Evolutionary conservation across 1,284 basidiomycete species (phyloP), one percentile per base, ranked within the genome.

Genomic region (Acaromyces ingoldii): DNA sequence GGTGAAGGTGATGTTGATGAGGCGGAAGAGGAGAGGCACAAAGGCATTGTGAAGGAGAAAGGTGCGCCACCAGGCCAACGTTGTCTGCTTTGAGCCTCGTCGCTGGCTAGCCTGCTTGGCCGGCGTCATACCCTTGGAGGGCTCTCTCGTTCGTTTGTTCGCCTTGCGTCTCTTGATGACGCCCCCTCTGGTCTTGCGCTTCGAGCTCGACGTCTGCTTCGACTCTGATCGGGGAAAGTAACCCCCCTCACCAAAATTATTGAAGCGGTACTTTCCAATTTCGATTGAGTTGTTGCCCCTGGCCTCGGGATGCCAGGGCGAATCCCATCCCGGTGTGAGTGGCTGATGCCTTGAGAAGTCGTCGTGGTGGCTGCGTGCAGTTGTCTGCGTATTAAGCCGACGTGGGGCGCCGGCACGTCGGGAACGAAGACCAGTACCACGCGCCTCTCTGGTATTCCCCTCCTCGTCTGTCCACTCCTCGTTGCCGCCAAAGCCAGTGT

Each of bases 1-100:
- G 2, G 87, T 91, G 65, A 92, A 86, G 2, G 83, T 80, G 53
- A 93, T 84, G 70, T 92, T 92, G 75, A 87, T 81, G 57, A 88
- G 80, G 53, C 90, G 86, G 73, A 91, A 89, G 31, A 92, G 80
- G 83, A 93, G 62, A 51, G 62, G 69, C 21, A 70, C 65, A 30
- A 64, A 63, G 76, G 78, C 46, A 41, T 62, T 77, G 73, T 72
- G 48, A 63, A 75, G 51, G 40, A 70, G 57, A 49, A 68, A 76
- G 49, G 55, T 56, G 45, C 58, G 57, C 70, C 59, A 69, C 48
- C 60, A 51, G 7, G 54, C 66, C 25, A 53, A n/a, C n/a, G n/a
- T n/a, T n/a, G n/a, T n/a, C n/a, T n/a, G n/a, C n/a, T n/a, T n/a
- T n/a, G n/a, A 43, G 21, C 31, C 42, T 46, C 11, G 21, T 28